phyloP scores from a whole-genome alignment of 2,329 filamentous ascomycete genomes.

The Penicillium sp. region DNA sequence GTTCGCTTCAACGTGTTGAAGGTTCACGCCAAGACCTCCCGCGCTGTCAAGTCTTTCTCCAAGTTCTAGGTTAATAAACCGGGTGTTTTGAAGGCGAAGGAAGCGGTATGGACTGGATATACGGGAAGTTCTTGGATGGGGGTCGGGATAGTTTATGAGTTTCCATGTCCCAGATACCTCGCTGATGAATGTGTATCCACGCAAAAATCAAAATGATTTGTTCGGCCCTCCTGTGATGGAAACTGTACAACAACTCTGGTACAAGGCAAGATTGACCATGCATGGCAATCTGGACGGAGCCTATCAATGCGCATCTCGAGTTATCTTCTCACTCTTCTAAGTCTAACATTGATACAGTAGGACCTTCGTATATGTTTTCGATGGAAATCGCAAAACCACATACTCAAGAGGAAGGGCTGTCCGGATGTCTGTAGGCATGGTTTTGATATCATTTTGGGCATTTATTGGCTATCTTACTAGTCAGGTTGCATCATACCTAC shows the following conservation, averaged over 20 bases:
- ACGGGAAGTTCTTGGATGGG: conserved; percentile 34
- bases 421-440: background rate
- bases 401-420: background rate
- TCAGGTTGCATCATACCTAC: no score
- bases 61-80: conserved; percentile 74
- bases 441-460: background rate
- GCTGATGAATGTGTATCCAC: conserved; percentile 41
- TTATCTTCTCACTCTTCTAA: conserved; percentile 10
- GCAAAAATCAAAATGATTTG: conserved; percentile 40
- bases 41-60: conserved; percentile 87
- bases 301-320: conserved; percentile 15
- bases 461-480: background rate
- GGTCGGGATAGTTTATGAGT: conserved; percentile 42
- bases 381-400: background rate
- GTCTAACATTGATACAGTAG: background rate
- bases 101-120: conserved; percentile 41
- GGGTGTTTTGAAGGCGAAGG: conserved; percentile 37
- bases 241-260: conserved; percentile 26
- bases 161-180: conserved; percentile 43
- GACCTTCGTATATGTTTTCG: background rate
- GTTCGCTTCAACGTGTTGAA: conserved; percentile 99
- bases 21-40: conserved; percentile 66
- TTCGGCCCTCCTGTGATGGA: conserved; percentile 33
- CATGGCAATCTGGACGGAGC: conserved; percentile 17
- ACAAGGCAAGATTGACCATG: conserved; percentile 8